Base-by-base conservation (phyloP, 1,284 basidiomycete species). In the Ganoderma lingzhi region DNA sequence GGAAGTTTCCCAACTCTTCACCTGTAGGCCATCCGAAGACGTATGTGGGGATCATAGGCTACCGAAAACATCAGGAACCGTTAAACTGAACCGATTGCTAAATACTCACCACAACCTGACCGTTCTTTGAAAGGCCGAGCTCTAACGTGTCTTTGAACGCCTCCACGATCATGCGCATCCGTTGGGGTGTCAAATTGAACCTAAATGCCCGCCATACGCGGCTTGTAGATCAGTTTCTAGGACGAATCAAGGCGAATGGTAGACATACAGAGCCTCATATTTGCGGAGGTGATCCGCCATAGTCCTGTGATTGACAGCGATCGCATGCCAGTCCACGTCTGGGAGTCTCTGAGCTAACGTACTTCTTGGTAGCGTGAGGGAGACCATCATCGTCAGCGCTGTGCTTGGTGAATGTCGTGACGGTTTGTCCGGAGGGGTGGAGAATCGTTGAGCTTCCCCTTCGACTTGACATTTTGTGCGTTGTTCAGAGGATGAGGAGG, bases 1-100 rank as follows among this genome's bases (percentile, higher is more conserved):
- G 90, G 81, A 88, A 98, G 65, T 97, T 93, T 55, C 98, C 98
- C 15, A 84, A 85, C 83, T 99, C 97, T 66, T 95, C 81, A 4
- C 97, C 96, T 9, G 91, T 89, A 19, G 97, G 98, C 93, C 96
- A 99, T 55, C 96, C 97, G 78, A 99, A 99, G 66, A 99, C 97
- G 81, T 87, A 99, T 0, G 97, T 96, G 5, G 98, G 97, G 68
- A 99, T 94, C 97, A 95, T 96, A 30, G 94, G 95, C 93, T 94
- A 75, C n/a, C n/a, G 45, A 48, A 8, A 23, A 9, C 10, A 23
- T 48, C n/a, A n/a, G n/a, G 73, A 51, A 67, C 28, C 39, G 37
- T 28, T 42, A 37, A 53, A 23, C 19, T 48, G 58, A 56, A 41
- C 55, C 17, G 64, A 37, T 28, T 12, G 37, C 12, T 9, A 39